A percentile compares a stretch with the other conserved stretches of the same genome.
Conservation (phyloP, 768 basidiomycete genomes). For the Suillus variegatus region DNA sequence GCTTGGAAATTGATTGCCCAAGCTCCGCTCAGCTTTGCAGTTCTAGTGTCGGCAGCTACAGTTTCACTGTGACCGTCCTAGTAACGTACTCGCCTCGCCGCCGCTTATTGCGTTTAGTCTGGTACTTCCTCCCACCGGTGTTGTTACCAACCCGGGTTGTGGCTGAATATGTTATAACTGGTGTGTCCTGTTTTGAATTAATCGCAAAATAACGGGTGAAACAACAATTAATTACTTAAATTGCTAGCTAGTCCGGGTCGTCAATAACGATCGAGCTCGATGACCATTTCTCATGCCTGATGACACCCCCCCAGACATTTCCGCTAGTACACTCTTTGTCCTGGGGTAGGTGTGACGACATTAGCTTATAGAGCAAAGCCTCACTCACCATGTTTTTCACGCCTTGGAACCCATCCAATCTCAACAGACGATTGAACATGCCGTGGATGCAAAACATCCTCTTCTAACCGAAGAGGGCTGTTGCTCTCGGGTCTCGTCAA, state of each 20-base stretch:
- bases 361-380: not conserved
- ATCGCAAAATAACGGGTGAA: not conserved
- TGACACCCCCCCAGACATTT: not conserved
- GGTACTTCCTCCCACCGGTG: no score
- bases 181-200: not conserved
- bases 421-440: not conserved
- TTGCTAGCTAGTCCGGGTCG: not conserved
- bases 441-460: not conserved
- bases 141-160: not conserved
- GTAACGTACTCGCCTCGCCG: not conserved
- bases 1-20: not conserved
- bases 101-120: no score
- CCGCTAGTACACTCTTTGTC: not conserved
- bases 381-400: constrained; percentile 1
- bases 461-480: not conserved
- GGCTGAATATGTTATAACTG: not conserved
- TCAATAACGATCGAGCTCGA: not conserved
- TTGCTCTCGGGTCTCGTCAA: no score
- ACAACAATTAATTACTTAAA: not conserved
- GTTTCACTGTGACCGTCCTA: not conserved
- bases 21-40: not conserved
- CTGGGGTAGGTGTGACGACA: not conserved
- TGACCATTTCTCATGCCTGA: not conserved
- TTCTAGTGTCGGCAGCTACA: not conserved
- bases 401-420: not conserved